Percentiles rank a stretch among this genome's conserved stretches.
These are phyloP conservation scores for Hypoxylon sp. DNA, from an alignment of 2,329 filamentous ascomycete species.

Conservation along the genomic window DNA sequence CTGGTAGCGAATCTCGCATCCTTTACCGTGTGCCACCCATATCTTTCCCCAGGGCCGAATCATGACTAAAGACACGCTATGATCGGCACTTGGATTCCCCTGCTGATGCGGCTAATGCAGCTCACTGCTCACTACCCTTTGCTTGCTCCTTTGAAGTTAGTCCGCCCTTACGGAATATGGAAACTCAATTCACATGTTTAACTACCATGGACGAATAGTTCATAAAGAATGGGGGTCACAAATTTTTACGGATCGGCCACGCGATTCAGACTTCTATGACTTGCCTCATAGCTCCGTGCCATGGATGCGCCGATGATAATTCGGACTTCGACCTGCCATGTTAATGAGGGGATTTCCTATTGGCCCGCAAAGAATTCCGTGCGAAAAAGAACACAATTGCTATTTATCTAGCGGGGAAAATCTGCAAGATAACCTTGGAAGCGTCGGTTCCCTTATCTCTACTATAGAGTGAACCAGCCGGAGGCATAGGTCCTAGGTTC, in stretches of 20 bases:
- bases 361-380: constrained; percentile 9
- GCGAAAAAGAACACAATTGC: constrained; percentile 10
- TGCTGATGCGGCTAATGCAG: constrained; percentile 35
- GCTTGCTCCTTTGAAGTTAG: constrained; percentile 25
- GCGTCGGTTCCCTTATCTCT: constrained; percentile 27
- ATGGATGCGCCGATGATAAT: constrained; percentile 22
- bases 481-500: constrained; percentile 15
- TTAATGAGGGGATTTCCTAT: constrained; percentile 11
- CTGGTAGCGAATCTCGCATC: constrained; percentile 40
- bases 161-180: constrained; percentile 37
- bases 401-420: constrained; percentile 6
- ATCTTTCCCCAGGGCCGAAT: constrained; percentile 29
- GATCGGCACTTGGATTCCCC: constrained; percentile 45
- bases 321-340: constrained; percentile 22
- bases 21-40: constrained; percentile 27
- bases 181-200: constrained; percentile 37
- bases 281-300: constrained; percentile 2
- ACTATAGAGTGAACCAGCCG: constrained; percentile 8
- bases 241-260: constrained; percentile 7
- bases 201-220: constrained; percentile 8
- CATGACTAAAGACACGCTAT: constrained; percentile 25
- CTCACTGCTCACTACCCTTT: constrained; percentile 21
- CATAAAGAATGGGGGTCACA: constrained; percentile 18
- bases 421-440: constrained; percentile 14
- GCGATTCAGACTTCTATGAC: background rate